Percentiles rank a stretch among this genome's conserved stretches.
Conservation (phyloP, 164 flowering plant genomes). For the Stephania yunnanensis region DNA sequence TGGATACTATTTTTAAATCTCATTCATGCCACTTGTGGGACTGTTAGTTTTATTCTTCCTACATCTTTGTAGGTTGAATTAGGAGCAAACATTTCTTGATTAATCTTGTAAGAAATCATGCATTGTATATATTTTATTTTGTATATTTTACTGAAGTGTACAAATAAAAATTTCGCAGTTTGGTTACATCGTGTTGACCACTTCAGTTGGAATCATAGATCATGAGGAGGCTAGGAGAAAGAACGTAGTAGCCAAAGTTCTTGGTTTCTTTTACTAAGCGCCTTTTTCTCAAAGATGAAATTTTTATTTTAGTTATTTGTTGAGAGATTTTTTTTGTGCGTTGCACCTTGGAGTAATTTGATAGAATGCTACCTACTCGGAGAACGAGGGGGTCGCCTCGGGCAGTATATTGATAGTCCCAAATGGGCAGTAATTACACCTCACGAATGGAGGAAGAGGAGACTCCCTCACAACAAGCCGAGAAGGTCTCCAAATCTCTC, state of each 20-base stretch:
- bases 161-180: constrained; percentile 27
- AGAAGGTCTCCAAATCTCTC: too few species aligned
- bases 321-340: constrained; percentile 4
- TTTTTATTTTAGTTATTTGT: constrained; percentile 7
- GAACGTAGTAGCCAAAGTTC: constrained; percentile 56
- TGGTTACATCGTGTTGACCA: constrained; percentile 52
- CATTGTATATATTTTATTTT: too few species aligned
- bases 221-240: constrained; percentile 58
- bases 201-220: constrained; percentile 59
- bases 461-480: too few species aligned
- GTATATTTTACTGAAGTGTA: background rate
- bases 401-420: too few species aligned
- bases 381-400: too few species aligned
- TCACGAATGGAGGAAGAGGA: too few species aligned
- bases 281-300: background rate
- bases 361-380: too few species aligned
- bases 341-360: constrained; percentile 5
- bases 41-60: background rate
- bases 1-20: too few species aligned
- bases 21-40: too few species aligned
- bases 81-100: background rate
- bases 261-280: constrained; percentile 45
- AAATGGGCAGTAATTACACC: too few species aligned
- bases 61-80: background rate
- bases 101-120: background rate